Conservation (phyloP, 1,139 yeast species). For the Pichia sp. region DNA sequence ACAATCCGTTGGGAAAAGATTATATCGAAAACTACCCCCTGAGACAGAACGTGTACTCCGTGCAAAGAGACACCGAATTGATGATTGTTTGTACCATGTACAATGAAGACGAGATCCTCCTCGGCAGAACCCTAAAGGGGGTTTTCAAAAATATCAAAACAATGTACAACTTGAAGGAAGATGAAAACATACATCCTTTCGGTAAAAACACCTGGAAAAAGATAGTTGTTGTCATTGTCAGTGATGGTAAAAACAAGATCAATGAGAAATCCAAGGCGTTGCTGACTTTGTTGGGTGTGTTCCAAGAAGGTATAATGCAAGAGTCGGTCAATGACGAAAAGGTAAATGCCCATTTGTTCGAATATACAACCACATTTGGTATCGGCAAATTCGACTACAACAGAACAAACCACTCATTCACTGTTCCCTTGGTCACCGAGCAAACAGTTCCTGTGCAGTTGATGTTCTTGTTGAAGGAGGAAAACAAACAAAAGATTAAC, state of each 20-base stretch:
- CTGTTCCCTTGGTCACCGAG: conserved; percentile 48
- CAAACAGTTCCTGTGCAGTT: conserved; percentile 69
- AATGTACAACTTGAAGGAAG: conserved; percentile 55
- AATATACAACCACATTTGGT: conserved; percentile 74
- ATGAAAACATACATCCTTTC: conserved; percentile 58
- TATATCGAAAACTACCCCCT: conserved; percentile 39
- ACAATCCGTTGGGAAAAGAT: conserved; percentile 39
- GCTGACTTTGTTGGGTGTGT: conserved; percentile 67
- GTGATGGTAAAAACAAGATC: conserved; percentile 70
- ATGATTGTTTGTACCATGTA: conserved; percentile 77
- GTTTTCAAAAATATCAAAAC: conserved; percentile 80
- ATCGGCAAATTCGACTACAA: conserved; percentile 42
- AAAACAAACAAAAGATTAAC: conserved; percentile 71
- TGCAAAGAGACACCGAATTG: conserved; percentile 66
- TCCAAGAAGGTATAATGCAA: conserved; percentile 79
- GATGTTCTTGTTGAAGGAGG: conserved; percentile 71
- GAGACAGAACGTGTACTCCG: conserved; percentile 61
- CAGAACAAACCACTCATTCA: conserved; percentile 37
- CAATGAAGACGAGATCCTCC: conserved; percentile 71
- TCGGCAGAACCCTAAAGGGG: conserved; percentile 73
- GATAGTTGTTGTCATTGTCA: conserved; percentile 65
- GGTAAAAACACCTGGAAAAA: conserved; percentile 80
- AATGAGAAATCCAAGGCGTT: conserved; percentile 61
- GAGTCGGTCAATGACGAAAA: conserved; percentile 64
- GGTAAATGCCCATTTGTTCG: conserved; percentile 74